phyloP scores from a whole-genome alignment of 306 rosid species.

The Arachis stenosperma region DNA sequence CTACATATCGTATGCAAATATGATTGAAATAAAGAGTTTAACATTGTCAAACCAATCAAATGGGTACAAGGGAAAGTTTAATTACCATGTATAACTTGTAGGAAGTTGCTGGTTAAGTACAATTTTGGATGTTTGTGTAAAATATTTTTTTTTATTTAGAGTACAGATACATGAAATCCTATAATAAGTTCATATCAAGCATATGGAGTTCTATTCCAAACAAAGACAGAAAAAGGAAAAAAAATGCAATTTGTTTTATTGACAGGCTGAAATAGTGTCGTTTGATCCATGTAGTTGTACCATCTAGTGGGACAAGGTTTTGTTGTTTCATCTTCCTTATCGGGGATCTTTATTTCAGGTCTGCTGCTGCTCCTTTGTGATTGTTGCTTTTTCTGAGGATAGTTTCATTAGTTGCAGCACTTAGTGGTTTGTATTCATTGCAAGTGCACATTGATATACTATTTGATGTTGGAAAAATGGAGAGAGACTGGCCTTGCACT shows the following conservation, averaged over 20 bases:
- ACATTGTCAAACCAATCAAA: no score
- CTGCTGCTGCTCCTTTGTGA: conserved; percentile 41
- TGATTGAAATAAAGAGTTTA: not conserved
- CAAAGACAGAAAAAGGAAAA: not conserved
- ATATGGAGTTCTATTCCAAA: conserved; percentile 15
- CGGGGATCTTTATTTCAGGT: conserved; percentile 35
- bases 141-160: no score
- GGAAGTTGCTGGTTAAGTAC: no score
- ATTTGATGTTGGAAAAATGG: conserved; percentile 40
- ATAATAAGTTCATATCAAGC: conserved; percentile 2
- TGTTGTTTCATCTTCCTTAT: conserved; percentile 1
- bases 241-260: no score
- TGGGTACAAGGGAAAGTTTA: no score
- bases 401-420: conserved; percentile 35
- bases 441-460: conserved; percentile 39
- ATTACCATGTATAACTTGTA: no score
- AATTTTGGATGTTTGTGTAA: no score
- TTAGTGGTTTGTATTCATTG: conserved; percentile 34
- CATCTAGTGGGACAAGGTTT: no score
- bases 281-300: no score
- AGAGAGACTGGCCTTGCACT: conserved; percentile 32
- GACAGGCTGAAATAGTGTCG: no score
- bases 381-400: conserved; percentile 37
- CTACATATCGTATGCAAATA: conserved; percentile 12
- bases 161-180: no score